These are phyloP conservation scores for Penicillium sp. DNA, from an alignment of 2,329 filamentous ascomycete genomes.

Conservation along the genomic window DNA sequence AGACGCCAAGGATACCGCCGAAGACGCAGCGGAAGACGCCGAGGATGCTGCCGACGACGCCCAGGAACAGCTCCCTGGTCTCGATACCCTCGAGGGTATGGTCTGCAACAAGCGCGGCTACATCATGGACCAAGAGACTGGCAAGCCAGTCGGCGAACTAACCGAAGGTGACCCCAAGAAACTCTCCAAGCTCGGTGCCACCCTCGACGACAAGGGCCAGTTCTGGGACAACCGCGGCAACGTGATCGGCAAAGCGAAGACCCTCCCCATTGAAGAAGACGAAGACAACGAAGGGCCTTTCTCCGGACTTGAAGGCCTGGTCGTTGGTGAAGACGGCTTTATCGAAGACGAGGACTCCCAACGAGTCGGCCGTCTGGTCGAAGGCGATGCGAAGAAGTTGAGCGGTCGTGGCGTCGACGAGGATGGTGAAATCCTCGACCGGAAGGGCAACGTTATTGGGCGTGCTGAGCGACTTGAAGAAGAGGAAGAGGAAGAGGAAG, in stretches of 20 bases:
- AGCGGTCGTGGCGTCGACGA: constrained; percentile 58
- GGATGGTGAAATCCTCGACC: constrained; percentile 60
- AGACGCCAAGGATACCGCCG: constrained; percentile 26
- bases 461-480: constrained; percentile 53
- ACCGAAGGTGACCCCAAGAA: constrained; percentile 63
- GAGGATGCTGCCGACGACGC: constrained; percentile 27
- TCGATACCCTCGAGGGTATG: constrained; percentile 39
- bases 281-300: constrained; percentile 41
- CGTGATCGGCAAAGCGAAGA: constrained; percentile 58
- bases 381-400: constrained; percentile 59
- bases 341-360: constrained; percentile 49
- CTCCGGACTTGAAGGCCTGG: constrained; percentile 47
- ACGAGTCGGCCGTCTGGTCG: constrained; percentile 50
- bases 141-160: constrained; percentile 55
- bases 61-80: constrained; percentile 24
- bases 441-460: constrained; percentile 59
- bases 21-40: constrained; percentile 33
- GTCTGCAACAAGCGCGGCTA: constrained; percentile 45
- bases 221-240: constrained; percentile 62
- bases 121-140: constrained; percentile 40
- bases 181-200: constrained; percentile 42
- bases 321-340: constrained; percentile 47
- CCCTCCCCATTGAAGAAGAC: constrained; percentile 38
- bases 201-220: constrained; percentile 58
- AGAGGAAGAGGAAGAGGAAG: constrained; percentile 40